phyloP scores from a whole-genome alignment of 169 alveolate species.

The Plasmodium vinckei region DNA sequence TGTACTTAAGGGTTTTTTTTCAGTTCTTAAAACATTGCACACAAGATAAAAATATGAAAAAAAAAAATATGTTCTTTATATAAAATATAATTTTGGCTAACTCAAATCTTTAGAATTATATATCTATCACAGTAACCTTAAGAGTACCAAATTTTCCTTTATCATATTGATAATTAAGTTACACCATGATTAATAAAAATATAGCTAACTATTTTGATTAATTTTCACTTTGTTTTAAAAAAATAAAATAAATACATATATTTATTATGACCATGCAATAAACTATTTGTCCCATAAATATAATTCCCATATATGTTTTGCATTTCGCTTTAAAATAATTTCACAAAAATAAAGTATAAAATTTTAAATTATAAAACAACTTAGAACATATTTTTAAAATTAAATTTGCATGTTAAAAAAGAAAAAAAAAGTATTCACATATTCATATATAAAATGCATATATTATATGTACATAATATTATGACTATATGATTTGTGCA shows the following conservation, averaged over 20 bases:
- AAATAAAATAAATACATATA: no score
- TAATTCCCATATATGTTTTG: no score
- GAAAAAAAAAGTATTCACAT: not conserved
- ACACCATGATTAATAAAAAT: no score
- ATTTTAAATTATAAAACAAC: not conserved
- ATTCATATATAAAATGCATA: not conserved
- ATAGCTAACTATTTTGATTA: not conserved
- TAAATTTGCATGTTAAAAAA: not conserved
- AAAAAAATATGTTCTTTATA: not conserved
- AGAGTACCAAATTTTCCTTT: not conserved
- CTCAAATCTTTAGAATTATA: not conserved
- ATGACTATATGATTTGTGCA: conserved; percentile 10
- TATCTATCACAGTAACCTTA: not conserved
- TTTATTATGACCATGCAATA: no score
- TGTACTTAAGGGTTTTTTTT: not conserved
- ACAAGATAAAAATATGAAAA: not conserved
- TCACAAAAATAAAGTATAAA: not conserved
- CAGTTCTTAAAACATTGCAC: conserved; percentile 1
- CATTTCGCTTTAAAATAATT: not conserved
- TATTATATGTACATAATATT: not conserved
- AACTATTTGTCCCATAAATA: no score
- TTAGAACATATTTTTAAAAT: not conserved
- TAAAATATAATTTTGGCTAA: not conserved
- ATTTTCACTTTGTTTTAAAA: not conserved
- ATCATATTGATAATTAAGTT: not conserved